phyloP scores from a whole-genome alignment of 306 rosid genomes.

The Gastrolobium villosum region DNA sequence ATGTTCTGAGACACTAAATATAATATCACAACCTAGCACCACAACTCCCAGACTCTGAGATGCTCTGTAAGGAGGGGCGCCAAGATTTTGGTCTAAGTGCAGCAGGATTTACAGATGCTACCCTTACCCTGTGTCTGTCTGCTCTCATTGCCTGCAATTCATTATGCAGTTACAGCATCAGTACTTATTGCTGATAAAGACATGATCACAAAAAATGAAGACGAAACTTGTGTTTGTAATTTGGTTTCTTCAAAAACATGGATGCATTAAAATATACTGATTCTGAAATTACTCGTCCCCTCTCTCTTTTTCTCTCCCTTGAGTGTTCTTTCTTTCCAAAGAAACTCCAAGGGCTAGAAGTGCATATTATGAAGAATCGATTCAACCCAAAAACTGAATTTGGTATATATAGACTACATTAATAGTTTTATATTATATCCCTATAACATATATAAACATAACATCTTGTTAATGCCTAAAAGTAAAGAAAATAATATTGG shows the following conservation, averaged over 20 bases:
- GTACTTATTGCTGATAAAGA: constrained; percentile 34
- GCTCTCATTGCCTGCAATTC: constrained; percentile 66
- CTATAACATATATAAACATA: too few species aligned
- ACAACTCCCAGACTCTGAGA: constrained; percentile 71
- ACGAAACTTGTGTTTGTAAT: neutral
- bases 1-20: constrained; percentile 38
- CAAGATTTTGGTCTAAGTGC: constrained; percentile 67
- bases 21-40: constrained; percentile 35
- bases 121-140: constrained; percentile 64
- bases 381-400: neutral
- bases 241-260: neutral
- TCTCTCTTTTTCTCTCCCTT: constrained; percentile 6
- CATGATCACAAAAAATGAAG: neutral
- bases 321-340: neutral
- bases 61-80: constrained; percentile 95
- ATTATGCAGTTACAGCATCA: constrained; percentile 37
- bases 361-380: neutral
- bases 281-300: neutral
- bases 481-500: too few species aligned
- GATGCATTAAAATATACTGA: neutral
- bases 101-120: constrained; percentile 53
- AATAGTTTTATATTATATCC: too few species aligned
- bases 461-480: too few species aligned
- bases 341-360: neutral
- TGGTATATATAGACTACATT: too few species aligned